Base-by-base conservation (phyloP, 495 filamentous ascomycete genomes). In the Recurvomyces mirabilis region DNA sequence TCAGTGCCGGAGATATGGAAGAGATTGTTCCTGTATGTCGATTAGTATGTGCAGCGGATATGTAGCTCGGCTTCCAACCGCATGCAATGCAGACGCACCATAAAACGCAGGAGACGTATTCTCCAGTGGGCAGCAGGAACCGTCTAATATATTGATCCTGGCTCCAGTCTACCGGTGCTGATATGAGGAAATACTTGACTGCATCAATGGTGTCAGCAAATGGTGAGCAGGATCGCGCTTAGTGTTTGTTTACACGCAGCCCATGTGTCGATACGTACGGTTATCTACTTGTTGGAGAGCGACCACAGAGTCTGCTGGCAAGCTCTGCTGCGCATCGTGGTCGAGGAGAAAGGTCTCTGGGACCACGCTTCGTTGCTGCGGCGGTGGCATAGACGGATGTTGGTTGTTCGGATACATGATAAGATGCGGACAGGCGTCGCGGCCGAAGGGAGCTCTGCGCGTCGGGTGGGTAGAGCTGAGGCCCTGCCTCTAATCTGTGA, bases 101-200 rank as follows among this genome's bases (percentile, higher is more conserved):
- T 62, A 96, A 70, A 43, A 98, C 87, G 65, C 91, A 98, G 39
- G 91, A 98, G 45, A 98, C 87, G 60, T 98, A 96, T 72, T 98
- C 91, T 57, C 91, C 91, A 11, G 91, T 98, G 1, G 91, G 91
- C 41, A 98, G 72, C 47, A 96, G 73, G 61, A 96, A 96, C 43
- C 91, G 77, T 48, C 93, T 77, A 57, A 98, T 96, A 56, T 94
- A 88, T 65, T 96, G 91, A 60, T 96, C 93, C 9, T 78, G 82
- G 51, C 81, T 82, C 91, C 91, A 98, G 71, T 98, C 93, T 39
- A 98, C 91, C 21, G 91, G 91, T 24, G 91, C 91, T 14, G 91
- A 96, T 47, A 98, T 87, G 64, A 98, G 84, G 70, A 98, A 98
- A 64, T 96, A 98, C 78, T 98, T 98, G 60, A 98, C 91, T 98